These are phyloP conservation scores for Cyphellophora attinorum DNA, from an alignment of 2,329 filamentous ascomycete genomes.

Conservation along the genomic window DNA sequence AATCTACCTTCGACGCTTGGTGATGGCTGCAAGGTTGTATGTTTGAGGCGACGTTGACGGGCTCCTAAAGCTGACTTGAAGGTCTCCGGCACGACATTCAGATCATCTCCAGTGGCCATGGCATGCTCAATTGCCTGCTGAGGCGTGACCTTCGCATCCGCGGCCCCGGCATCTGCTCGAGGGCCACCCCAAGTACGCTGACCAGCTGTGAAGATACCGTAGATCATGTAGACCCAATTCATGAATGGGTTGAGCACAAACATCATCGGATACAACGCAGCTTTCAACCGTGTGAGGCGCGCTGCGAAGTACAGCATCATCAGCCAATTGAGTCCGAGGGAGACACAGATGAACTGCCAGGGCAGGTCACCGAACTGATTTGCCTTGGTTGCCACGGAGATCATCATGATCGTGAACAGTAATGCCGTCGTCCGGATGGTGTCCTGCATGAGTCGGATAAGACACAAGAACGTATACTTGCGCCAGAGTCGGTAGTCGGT, in stretches of 20 bases:
- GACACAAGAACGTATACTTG: conserved; percentile 74
- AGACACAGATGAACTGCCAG: conserved; percentile 87
- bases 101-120: conserved; percentile 68
- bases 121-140: conserved; percentile 78
- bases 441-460: conserved; percentile 90
- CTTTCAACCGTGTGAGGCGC: conserved; percentile 80
- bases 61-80: conserved; percentile 47
- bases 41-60: conserved; percentile 19
- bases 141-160: conserved; percentile 65
- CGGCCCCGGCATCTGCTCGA: conserved; percentile 74
- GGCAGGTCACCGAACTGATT: conserved; percentile 71
- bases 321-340: conserved; percentile 83
- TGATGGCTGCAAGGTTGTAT: conserved; percentile 57
- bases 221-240: conserved; percentile 98
- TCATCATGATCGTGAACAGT: conserved; percentile 85
- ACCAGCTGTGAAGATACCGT: conserved; percentile 88
- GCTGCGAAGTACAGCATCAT: conserved; percentile 94
- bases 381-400: conserved; percentile 76
- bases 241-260: conserved; percentile 92
- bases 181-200: conserved; percentile 95
- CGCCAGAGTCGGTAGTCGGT: conserved; percentile 89
- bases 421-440: conserved; percentile 90
- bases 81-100: conserved; percentile 81
- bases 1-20: conserved; percentile 71
- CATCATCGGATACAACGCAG: conserved; percentile 92